These are phyloP conservation scores for Penicillium sp. DNA, from an alignment of 2,329 filamentous ascomycete species.

Conservation along the genomic window DNA sequence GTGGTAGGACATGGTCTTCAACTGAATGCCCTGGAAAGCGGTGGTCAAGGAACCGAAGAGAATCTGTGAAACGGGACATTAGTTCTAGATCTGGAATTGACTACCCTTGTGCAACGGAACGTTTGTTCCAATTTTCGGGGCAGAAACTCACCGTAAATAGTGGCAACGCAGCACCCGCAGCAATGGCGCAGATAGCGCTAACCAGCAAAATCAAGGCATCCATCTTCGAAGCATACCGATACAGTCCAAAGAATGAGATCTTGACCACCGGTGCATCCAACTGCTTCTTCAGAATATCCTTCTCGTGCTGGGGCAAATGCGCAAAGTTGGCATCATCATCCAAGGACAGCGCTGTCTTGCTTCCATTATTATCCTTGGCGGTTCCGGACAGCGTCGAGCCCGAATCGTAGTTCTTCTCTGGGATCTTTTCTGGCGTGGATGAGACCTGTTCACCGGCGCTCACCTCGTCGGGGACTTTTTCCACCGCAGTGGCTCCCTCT, in stretches of 20 bases:
- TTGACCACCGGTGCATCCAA: conserved; percentile 66
- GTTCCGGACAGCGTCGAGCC: conserved; percentile 29
- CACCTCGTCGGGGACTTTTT: conserved; percentile 22
- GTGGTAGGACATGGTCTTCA: conserved; percentile 51
- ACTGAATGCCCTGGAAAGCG: conserved; percentile 69
- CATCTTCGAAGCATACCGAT: conserved; percentile 68
- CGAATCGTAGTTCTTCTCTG: conserved; percentile 19
- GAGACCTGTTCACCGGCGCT: conserved; percentile 20
- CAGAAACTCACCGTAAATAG: conserved; percentile 68
- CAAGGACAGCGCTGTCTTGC: conserved; percentile 40
- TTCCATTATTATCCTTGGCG: conserved; percentile 33
- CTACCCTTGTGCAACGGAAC: not conserved
- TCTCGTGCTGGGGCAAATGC: conserved; percentile 68
- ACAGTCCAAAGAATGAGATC: conserved; percentile 67
- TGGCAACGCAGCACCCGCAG: conserved; percentile 73
- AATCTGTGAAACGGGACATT: conserved; percentile 38
- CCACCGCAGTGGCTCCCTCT: conserved; percentile 21
- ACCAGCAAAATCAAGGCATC: conserved; percentile 68
- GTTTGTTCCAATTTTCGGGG: too few species aligned
- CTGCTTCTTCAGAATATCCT: conserved; percentile 68
- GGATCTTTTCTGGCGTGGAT: conserved; percentile 10
- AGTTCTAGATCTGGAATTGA: not conserved
- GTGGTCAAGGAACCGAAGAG: conserved; percentile 77
- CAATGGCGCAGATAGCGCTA: conserved; percentile 67
- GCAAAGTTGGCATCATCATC: conserved; percentile 58